These are phyloP conservation scores for Marasmius tenuissimus DNA, from an alignment of 1,284 basidiomycete species.

Conservation along the genomic window DNA sequence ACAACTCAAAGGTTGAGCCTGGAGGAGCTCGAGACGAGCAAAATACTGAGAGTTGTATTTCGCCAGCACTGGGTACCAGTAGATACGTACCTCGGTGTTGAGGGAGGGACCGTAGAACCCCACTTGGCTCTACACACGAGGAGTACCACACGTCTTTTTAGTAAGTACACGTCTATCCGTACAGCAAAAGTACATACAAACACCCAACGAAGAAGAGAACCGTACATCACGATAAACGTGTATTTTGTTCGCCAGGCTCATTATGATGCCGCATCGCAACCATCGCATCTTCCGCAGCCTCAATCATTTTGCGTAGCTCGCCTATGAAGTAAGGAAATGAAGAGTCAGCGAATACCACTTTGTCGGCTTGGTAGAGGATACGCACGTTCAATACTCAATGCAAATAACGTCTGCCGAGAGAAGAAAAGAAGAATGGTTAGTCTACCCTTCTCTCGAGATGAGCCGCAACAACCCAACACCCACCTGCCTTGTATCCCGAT, in stretches of 20 bases:
- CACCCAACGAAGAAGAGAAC: too few species aligned
- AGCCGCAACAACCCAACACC: slow-evolving; percentile 14
- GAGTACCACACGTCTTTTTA: too few species aligned
- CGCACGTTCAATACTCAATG: slow-evolving; percentile 56
- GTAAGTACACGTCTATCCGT: too few species aligned
- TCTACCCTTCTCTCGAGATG: not conserved
- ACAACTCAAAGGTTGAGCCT: too few species aligned
- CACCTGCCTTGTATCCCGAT: slow-evolving; percentile 51
- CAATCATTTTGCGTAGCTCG: slow-evolving; percentile 39
- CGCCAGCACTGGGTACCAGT: too few species aligned
- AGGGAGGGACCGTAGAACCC: too few species aligned
- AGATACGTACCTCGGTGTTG: too few species aligned
- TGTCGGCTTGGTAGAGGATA: slow-evolving; percentile 2
- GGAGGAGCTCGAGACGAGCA: too few species aligned
- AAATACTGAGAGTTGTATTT: too few species aligned
- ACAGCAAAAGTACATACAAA: too few species aligned
- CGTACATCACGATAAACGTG: not conserved
- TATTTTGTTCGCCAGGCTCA: not conserved
- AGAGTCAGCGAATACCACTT: slow-evolving; percentile 6
- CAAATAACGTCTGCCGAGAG: slow-evolving; percentile 42
- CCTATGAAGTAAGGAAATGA: slow-evolving; percentile 23
- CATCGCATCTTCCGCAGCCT: slow-evolving; percentile 41
- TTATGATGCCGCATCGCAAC: slow-evolving; percentile 39
- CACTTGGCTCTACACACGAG: too few species aligned
- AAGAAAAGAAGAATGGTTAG: not conserved